A percentile compares a stretch with the other conserved stretches of the same genome.
Conservation (phyloP, 805 yeast species). For the Pichia ethanolica region DNA sequence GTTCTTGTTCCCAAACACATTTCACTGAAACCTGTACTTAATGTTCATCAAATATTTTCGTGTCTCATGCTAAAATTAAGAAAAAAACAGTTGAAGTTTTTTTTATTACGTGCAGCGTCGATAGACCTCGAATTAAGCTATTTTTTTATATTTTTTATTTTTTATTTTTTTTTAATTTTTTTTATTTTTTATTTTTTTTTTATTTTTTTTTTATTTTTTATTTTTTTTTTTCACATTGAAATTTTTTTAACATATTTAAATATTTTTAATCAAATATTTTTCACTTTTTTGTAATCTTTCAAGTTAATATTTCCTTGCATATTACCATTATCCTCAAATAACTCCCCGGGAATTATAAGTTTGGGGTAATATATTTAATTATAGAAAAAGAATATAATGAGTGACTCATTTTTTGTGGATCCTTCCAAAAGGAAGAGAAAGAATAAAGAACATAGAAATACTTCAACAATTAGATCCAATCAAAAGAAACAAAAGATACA, state of each 20-base stretch:
- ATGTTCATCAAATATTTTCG: neutral
- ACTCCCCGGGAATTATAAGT: neutral
- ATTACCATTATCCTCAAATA: no score
- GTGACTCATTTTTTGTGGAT: slow-evolving; percentile 58
- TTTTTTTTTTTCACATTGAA: neutral
- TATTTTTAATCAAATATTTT: no score
- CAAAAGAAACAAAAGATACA: slow-evolving; percentile 14
- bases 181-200: neutral
- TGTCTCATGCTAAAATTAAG: neutral
- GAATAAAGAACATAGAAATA: slow-evolving; percentile 26
- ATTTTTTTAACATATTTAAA: no score
- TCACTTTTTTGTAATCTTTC: no score
- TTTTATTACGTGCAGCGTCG: neutral
- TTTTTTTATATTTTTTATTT: neutral
- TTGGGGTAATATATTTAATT: no score
- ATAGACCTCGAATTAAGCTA: neutral
- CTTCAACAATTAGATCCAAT: slow-evolving; percentile 12
- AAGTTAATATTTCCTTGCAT: no score
- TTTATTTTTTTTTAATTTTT: neutral
- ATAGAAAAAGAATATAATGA: slow-evolving; percentile 27
- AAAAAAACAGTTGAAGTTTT: neutral
- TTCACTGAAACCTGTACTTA: no score
- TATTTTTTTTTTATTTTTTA: no score
- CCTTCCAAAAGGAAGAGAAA: slow-evolving; percentile 48
- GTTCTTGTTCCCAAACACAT: no score